Conservation (phyloP, 2,329 filamentous ascomycete genomes). For the Ascochyta viciae-villosae region DNA sequence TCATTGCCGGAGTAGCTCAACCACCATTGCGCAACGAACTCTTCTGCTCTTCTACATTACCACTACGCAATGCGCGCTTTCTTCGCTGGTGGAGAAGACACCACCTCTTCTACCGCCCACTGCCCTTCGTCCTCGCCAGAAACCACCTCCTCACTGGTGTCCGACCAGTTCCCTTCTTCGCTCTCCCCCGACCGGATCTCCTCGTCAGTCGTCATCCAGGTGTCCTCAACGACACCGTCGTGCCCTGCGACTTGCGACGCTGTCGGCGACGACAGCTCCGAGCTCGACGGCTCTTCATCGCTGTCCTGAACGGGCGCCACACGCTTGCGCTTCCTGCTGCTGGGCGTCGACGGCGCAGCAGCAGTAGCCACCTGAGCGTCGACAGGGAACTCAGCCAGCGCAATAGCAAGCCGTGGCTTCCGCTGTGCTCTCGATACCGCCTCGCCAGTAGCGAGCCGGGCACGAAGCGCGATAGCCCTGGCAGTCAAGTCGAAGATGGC, state of each 20-base stretch:
- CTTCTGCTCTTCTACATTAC: too few species aligned
- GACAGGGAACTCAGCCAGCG: conserved; percentile 2
- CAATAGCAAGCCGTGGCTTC: conserved; percentile 1
- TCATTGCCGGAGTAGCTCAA: too few species aligned
- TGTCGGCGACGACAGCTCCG: conserved; percentile 2
- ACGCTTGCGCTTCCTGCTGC: conserved; percentile 4
- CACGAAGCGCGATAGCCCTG: neutral
- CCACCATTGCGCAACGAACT: too few species aligned
- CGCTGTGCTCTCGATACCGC: neutral
- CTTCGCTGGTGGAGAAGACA: neutral
- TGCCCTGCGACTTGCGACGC: neutral
- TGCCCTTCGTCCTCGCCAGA: neutral
- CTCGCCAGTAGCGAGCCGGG: neutral
- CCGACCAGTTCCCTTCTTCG: neutral
- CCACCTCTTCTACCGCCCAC: neutral
- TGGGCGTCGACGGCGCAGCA: neutral
- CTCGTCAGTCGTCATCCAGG: neutral
- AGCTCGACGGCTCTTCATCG: conserved; percentile 1
- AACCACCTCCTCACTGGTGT: neutral
- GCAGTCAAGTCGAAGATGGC: conserved; percentile 8
- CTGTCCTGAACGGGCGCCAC: neutral
- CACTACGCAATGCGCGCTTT: neutral
- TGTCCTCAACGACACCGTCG: neutral
- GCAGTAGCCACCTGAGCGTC: neutral
- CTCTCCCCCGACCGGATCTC: conserved; percentile 2